A percentile compares a stretch with the other conserved stretches of the same genome.
phyloP scores from a whole-genome alignment of 2,329 filamentous ascomycete species.

The Botryotinia convoluta region DNA sequence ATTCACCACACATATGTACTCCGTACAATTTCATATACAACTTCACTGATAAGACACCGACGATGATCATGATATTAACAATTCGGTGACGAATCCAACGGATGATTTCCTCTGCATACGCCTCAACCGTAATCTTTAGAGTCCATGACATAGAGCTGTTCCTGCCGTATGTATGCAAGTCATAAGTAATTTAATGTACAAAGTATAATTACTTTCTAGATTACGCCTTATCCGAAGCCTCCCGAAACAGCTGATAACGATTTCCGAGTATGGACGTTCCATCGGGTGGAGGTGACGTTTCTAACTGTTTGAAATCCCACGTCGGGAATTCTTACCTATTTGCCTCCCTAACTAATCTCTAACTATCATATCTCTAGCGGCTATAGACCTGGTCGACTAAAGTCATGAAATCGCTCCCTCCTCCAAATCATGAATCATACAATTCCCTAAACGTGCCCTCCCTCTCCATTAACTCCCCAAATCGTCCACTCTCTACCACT shows the following conservation, averaged over 20 bases:
- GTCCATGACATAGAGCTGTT: neutral
- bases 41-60: slow-evolving; percentile 1
- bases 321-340: neutral
- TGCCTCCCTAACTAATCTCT: neutral
- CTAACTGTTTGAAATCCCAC: neutral
- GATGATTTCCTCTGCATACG: slow-evolving; percentile 4
- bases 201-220: neutral
- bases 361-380: neutral
- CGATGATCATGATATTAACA: neutral
- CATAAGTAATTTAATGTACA: neutral
- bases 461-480: slow-evolving; percentile 4
- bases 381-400: neutral
- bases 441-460: slow-evolving; percentile 39
- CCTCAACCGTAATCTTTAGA: neutral
- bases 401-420: neutral
- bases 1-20: neutral
- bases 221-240: neutral
- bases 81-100: neutral
- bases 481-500: slow-evolving; percentile 7
- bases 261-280: neutral
- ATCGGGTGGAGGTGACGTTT: neutral
- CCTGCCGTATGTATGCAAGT: neutral
- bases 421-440: slow-evolving; percentile 21
- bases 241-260: neutral
- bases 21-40: neutral